Base-by-base conservation (phyloP, 108 stramenopile genomes). In the Cyclotella baltica region DNA sequence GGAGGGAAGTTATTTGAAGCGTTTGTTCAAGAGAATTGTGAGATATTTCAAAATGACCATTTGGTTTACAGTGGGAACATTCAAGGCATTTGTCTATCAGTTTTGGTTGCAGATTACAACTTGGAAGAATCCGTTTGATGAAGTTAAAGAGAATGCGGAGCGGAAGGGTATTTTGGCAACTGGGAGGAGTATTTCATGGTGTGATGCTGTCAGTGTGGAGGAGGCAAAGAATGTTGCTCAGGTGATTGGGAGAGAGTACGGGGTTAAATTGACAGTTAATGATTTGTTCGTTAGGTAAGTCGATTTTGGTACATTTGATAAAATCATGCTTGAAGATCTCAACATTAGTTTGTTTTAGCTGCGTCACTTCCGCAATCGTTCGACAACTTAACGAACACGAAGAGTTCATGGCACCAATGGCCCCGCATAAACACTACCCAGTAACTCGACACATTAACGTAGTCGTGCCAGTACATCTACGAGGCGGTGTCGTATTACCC, bases 231-330 rank as follows among this genome's bases (percentile, higher is more conserved):
- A 72, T 33, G 77, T 95, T 4, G 86, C 90, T 22, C 68, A 85
- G 11, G 36, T 48, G 16, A 67, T 80, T 23, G 48, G 72, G 31
- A 73, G 56, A 55, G 35, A 63, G 58, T 70, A 51, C 20, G 79
- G 79, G 28, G 35, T 56, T 47, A 85, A 78, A 35, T 73, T 86
- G 1, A 96, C 93, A 10, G 76, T 96, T 29, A 96, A 96, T 82
- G 95, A 96, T 73, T 56, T 96, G 36, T 94, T 92, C 75, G 90
- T 88, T 22, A n/a, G n/a, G n/a, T n/a, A n/a, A n/a, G n/a, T n/a
- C n/a, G n/a, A n/a, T n/a, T n/a, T n/a, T n/a, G n/a, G n/a, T n/a
- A n/a, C n/a, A n/a, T n/a, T n/a, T n/a, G n/a, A n/a, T n/a, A n/a
- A n/a, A n/a, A n/a, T n/a, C n/a, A n/a, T n/a, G n/a, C n/a, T n/a